Base-by-base conservation (phyloP, 2,329 filamentous ascomycete genomes). In the Paecilomyces variotii region DNA sequence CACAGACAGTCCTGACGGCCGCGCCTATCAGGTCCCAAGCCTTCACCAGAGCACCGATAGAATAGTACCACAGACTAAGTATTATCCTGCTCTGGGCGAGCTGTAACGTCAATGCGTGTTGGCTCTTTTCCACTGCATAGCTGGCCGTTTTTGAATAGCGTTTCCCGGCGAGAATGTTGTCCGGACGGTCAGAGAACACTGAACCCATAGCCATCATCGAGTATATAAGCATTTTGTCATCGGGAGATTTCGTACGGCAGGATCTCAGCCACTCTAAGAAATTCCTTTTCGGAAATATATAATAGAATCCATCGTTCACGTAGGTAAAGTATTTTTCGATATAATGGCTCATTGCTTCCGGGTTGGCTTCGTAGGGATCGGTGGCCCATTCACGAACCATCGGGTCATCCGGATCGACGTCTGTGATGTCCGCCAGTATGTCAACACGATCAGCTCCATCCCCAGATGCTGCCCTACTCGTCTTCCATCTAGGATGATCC, bases 1-100 rank as follows among this genome's bases (percentile, higher is more conserved):
- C 82, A 56, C 79, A 80, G 14, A 86, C 81, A 4, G 80, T 80
- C 56, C 85, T 81, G 27, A 87, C 75, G 2, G 86, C 87, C 2
- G 81, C 78, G 12, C 85, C 86, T 53, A 83, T 80, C 63, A 84
- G 82, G 63, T 90, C 87, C 76, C 81, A 86, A 5, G 84, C 84
- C 54, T 85, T 82, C 50, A 79, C 77, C 39, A 80, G 73, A n/a
- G 82, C 82, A 12, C 83, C 83, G 25, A 80, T 79, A 1, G 86
- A 82, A 60, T 87, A 84, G 63, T 86, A 84, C 72, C 87, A 89
- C 5, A 89, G 73, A 24, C 84, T 81, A 45, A 91, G 78, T 14
- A 90, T 77, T n/a, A 90, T 74, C 57, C 85, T 81, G 53, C 82
- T 82, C 68, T 90, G 88, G 11, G 86, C 84, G 52, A 90, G 74